A percentile compares a stretch with the other conserved stretches of the same genome.
phyloP scores from a whole-genome alignment of 768 basidiomycete species.

The Boletus pseudopeckii region DNA sequence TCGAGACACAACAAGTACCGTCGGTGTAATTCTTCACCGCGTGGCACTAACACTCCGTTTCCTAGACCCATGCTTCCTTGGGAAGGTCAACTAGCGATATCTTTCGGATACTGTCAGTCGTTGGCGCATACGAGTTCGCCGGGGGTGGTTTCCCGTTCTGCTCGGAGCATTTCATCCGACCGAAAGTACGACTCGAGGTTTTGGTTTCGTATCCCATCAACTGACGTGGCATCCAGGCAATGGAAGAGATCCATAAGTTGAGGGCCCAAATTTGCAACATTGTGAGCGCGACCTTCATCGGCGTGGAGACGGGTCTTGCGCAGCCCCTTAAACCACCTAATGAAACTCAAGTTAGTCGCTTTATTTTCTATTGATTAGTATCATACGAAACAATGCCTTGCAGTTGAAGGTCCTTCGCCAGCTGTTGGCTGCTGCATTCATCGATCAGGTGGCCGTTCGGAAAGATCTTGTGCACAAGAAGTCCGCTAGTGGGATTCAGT shows the following conservation, averaged over 20 bases:
- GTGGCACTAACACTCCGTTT: background rate
- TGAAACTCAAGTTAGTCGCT: constrained; percentile 61
- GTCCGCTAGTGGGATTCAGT: constrained; percentile 59
- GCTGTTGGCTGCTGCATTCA: constrained; percentile 82
- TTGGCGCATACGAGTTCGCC: constrained; percentile 94
- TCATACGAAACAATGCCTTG: constrained; percentile 3
- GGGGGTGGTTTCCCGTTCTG: constrained; percentile 82
- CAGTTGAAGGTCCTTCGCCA: constrained; percentile 90
- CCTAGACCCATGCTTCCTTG: constrained; percentile 71
- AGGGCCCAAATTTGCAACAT: constrained; percentile 86
- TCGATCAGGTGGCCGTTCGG: constrained; percentile 92
- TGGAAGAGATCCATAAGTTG: constrained; percentile 98
- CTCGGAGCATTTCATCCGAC: constrained; percentile 81
- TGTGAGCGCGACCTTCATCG: constrained; percentile 74
- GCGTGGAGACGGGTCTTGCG: constrained; percentile 54
- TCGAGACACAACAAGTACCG: constrained; percentile 73
- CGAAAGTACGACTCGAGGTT: constrained; percentile 57
- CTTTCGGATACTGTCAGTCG: constrained; percentile 86
- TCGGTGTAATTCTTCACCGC: background rate
- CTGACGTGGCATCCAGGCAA: constrained; percentile 55
- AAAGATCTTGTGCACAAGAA: constrained; percentile 73
- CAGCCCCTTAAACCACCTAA: constrained; percentile 73
- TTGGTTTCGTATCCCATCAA: background rate
- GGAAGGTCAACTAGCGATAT: constrained; percentile 82
- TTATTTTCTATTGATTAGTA: background rate